Conservation (phyloP, 805 yeast species). For the Kazachstania viticola region DNA sequence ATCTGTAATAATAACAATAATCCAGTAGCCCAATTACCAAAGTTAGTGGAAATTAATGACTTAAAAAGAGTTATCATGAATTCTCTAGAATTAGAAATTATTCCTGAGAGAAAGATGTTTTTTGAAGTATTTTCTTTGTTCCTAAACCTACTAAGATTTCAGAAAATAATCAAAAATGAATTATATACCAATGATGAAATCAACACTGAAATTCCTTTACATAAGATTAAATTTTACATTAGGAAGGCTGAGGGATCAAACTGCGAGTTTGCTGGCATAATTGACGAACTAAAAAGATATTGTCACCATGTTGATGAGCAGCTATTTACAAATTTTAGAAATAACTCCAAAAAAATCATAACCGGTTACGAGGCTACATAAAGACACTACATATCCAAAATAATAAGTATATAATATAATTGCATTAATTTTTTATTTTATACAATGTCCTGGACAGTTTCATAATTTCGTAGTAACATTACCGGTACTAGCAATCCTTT, state of each 20-base stretch:
- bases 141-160: conserved; percentile 7
- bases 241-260: conserved; percentile 39
- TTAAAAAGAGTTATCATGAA: conserved; percentile 10
- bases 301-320: conserved; percentile 6
- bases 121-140: conserved; percentile 8
- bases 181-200: conserved; percentile 11
- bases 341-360: conserved; percentile 1
- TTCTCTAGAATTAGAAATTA: conserved; percentile 11
- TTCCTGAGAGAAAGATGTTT: conserved; percentile 12
- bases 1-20: conserved; percentile 33
- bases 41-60: conserved; percentile 8
- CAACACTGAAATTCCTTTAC: conserved; percentile 14
- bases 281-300: conserved; percentile 6
- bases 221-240: conserved; percentile 31
- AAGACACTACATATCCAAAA: too few relatives aligned
- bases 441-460: too few relatives aligned
- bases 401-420: too few relatives aligned
- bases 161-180: conserved; percentile 5
- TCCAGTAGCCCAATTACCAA: neutral
- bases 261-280: conserved; percentile 6
- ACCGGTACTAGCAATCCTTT: too few relatives aligned
- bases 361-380: too few relatives aligned
- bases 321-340: conserved; percentile 1
- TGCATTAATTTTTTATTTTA: too few relatives aligned
- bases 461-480: too few relatives aligned